phyloP scores from a whole-genome alignment of 306 rosid genomes.

The Casuarina equisetifolia region DNA sequence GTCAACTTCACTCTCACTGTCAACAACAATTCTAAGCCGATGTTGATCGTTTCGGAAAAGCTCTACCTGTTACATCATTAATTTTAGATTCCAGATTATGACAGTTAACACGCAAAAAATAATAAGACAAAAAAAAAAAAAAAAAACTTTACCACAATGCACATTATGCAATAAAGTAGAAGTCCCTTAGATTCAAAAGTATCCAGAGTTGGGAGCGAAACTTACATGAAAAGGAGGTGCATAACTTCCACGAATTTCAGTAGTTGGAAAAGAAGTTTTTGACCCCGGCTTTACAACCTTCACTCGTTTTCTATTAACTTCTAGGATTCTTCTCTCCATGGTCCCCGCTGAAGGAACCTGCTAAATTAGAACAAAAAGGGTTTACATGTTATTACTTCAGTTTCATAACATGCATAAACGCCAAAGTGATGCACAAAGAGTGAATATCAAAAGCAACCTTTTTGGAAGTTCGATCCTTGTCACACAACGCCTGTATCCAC shows the following conservation, averaged over 20 bases:
- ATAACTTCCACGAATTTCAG: constrained; percentile 91
- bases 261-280: constrained; percentile 86
- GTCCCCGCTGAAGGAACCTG: constrained; percentile 71
- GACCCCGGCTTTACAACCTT: constrained; percentile 97
- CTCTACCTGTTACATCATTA: constrained; percentile 69
- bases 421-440: constrained; percentile 13
- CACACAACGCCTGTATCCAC: constrained; percentile 68
- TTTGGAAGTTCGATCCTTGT: constrained; percentile 72
- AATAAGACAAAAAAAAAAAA: no score
- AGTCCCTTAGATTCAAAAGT: no score
- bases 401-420: background rate
- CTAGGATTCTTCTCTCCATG: constrained; percentile 79
- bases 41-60: constrained; percentile 85
- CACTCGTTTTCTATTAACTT: constrained; percentile 78
- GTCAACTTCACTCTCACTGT: constrained; percentile 85
- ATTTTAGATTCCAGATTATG: background rate
- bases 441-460: constrained; percentile 53
- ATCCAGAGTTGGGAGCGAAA: constrained; percentile 6
- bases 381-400: background rate
- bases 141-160: background rate
- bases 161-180: no score
- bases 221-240: constrained; percentile 98
- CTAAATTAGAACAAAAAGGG: constrained; percentile 23
- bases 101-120: background rate
- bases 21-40: constrained; percentile 82